Conservation (phyloP, 139 green algal species). For the Astrephomene gubernaculifera region DNA sequence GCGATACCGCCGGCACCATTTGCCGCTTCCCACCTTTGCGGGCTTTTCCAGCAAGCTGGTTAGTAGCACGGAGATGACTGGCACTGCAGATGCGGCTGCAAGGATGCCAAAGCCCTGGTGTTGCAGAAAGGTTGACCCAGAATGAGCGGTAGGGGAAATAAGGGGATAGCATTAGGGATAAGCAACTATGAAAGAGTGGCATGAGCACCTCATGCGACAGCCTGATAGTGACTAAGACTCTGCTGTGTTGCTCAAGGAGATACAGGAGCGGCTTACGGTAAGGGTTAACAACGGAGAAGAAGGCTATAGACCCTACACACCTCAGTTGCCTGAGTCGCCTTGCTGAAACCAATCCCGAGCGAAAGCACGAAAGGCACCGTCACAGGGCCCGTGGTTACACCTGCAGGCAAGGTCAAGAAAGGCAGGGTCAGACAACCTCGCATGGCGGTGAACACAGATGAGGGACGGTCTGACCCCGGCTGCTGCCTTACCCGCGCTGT, state of each 20-base stretch:
- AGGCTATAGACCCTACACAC: neutral
- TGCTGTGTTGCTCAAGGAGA: neutral
- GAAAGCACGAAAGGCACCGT: constrained; percentile 65
- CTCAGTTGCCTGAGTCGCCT: constrained; percentile 27
- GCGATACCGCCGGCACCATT: no score
- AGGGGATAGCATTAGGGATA: neutral
- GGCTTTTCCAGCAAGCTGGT: constrained; percentile 37
- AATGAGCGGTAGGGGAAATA: neutral
- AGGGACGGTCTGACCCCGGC: no score
- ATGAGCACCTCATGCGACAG: no score
- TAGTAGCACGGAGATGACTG: constrained; percentile 34
- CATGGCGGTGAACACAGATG: no score
- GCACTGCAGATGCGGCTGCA: constrained; percentile 9
- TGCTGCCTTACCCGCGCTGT: constrained; percentile 41
- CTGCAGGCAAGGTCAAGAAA: no score
- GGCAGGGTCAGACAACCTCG: no score
- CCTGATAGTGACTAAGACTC: neutral
- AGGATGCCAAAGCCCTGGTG: constrained; percentile 66
- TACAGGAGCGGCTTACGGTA: neutral
- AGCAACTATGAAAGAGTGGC: neutral
- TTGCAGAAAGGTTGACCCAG: constrained; percentile 20
- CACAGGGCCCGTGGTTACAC: constrained; percentile 59
- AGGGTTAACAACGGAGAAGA: neutral
- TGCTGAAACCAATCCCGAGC: constrained; percentile 50
- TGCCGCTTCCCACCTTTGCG: constrained; percentile 1